phyloP scores from a whole-genome alignment of 2,329 filamentous ascomycete genomes.

The Alternaria sp. region DNA sequence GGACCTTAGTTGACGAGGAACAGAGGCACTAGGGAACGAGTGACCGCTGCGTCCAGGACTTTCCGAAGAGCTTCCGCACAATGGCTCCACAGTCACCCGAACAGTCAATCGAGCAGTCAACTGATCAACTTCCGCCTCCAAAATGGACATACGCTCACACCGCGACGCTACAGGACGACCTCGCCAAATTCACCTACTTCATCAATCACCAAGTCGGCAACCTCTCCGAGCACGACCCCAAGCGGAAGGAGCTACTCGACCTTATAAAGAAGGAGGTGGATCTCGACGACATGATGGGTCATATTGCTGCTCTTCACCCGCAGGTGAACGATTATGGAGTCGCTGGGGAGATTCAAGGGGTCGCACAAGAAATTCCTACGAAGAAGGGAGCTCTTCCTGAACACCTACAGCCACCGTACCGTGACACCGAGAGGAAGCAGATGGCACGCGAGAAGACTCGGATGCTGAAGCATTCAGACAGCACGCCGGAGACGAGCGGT shows the following conservation, averaged over 20 bases:
- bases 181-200: neutral
- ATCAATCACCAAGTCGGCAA: neutral
- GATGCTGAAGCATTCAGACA: neutral
- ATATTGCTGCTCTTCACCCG: neutral
- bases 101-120: neutral
- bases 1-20: neutral
- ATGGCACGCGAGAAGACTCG: neutral
- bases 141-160: neutral
- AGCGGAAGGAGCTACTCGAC: neutral
- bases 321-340: neutral
- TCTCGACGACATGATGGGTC: neutral
- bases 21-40: neutral
- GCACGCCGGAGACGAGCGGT: neutral
- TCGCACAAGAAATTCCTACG: neutral
- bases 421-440: neutral
- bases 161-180: neutral
- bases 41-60: neutral
- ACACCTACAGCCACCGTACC: neutral
- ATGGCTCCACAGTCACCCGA: neutral
- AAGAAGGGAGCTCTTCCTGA: neutral
- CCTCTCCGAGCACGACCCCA: neutral
- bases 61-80: neutral
- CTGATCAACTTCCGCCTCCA: neutral
- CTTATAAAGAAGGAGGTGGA: neutral
- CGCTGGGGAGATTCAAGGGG: neutral